Evolutionary conservation across 495 filamentous ascomycete genomes (phyloP).

Genomic region (Hyaloscypha finlandica): DNA sequence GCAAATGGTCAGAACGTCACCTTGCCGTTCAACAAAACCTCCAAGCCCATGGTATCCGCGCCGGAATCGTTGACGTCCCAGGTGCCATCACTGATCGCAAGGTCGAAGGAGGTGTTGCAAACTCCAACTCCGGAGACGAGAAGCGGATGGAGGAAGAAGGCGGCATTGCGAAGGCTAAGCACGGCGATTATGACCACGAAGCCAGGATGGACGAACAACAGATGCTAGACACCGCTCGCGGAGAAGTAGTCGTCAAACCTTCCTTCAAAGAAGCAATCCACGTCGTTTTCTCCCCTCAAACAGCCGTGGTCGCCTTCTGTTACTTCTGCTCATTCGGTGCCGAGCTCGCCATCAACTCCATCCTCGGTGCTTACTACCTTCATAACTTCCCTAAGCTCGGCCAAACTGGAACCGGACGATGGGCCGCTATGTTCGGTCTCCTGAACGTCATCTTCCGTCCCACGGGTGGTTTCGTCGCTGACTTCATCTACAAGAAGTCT

Average conservation of each 20-base stretch:
- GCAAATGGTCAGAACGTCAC: slow-evolving; percentile 78
- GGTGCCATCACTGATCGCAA: slow-evolving; percentile 39
- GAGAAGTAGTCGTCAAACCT: slow-evolving; percentile 67
- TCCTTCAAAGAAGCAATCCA: slow-evolving; percentile 57
- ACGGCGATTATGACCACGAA: slow-evolving; percentile 48
- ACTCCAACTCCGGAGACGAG: slow-evolving; percentile 43
- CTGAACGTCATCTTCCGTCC: slow-evolving; percentile 79
- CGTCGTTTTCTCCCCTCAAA: slow-evolving; percentile 66
- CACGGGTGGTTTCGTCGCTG: slow-evolving; percentile 69
- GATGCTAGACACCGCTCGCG: slow-evolving; percentile 57
- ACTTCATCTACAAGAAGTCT: slow-evolving; percentile 66
- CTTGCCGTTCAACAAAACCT: slow-evolving; percentile 43
- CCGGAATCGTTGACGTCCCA: slow-evolving; percentile 39
- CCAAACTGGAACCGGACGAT: slow-evolving; percentile 72
- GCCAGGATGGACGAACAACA: slow-evolving; percentile 54
- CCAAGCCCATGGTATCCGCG: slow-evolving; percentile 44
- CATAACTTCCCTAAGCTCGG: slow-evolving; percentile 73
- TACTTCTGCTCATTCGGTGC: slow-evolving; percentile 87
- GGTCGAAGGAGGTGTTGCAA: slow-evolving; percentile 35
- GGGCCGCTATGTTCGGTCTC: slow-evolving; percentile 91
- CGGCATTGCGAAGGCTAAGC: slow-evolving; percentile 36
- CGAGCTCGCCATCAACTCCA: slow-evolving; percentile 83
- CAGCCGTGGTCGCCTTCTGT: slow-evolving; percentile 63
- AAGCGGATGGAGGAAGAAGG: slow-evolving; percentile 33
- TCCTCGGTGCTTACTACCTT: slow-evolving; percentile 78